phyloP scores from a whole-genome alignment of 2,329 filamentous ascomycete genomes.

The Diaporthe australafricana region DNA sequence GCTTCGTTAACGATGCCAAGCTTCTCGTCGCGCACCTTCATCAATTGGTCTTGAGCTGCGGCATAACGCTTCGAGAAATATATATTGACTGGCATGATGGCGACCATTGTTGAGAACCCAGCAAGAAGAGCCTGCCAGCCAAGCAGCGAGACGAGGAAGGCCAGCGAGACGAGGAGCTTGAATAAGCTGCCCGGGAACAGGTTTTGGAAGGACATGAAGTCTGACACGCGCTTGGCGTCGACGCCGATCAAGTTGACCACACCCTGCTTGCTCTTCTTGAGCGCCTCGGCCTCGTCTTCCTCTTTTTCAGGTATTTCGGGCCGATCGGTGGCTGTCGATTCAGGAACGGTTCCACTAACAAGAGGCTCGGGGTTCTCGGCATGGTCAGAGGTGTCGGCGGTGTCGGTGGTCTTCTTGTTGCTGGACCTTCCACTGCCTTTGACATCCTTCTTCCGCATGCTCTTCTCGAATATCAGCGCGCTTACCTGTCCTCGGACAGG shows the following conservation, averaged over 20 bases:
- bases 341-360: constrained; percentile 44
- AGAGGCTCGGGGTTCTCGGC: constrained; percentile 46
- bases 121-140: constrained; percentile 77
- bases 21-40: constrained; percentile 82
- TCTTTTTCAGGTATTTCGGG: constrained; percentile 51
- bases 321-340: constrained; percentile 45
- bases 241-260: constrained; percentile 85
- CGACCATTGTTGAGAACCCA: constrained; percentile 72
- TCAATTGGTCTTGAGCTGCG: constrained; percentile 73
- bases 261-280: constrained; percentile 70
- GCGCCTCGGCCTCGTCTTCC: constrained; percentile 59
- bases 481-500: constrained; percentile 78
- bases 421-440: constrained; percentile 68
- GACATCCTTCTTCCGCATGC: constrained; percentile 81
- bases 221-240: constrained; percentile 75
- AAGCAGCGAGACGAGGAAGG: constrained; percentile 75
- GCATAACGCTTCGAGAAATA: constrained; percentile 74
- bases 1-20: constrained; percentile 82
- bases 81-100: constrained; percentile 77
- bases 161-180: constrained; percentile 74
- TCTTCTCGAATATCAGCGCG: constrained; percentile 80
- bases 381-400: constrained; percentile 37
- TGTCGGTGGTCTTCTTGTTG: constrained; percentile 49
- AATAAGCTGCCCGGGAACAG: constrained; percentile 71
- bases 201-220: constrained; percentile 76